phyloP scores from a whole-genome alignment of 208 protist genomes.

The Angomonas ambiguus region DNA sequence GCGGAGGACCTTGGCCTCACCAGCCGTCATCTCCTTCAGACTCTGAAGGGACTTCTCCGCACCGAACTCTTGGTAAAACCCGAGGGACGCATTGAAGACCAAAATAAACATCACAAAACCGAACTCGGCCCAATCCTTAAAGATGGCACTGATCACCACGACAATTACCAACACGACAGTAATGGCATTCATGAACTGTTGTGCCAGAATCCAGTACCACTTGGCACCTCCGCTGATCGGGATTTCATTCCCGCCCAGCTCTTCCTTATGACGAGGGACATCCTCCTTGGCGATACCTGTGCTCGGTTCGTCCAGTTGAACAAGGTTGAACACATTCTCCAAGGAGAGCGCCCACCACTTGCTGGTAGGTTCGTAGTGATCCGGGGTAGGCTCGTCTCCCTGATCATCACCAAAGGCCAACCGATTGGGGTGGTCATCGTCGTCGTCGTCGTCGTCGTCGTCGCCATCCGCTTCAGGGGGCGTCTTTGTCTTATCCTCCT shows the following conservation, averaged over 20 bases:
- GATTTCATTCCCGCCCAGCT: conserved; percentile 77
- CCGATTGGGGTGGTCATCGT: conserved; percentile 25
- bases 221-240: conserved; percentile 70
- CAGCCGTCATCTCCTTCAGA: conserved; percentile 84
- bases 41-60: conserved; percentile 79
- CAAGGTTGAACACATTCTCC: conserved; percentile 62
- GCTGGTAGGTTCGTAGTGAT: conserved; percentile 41
- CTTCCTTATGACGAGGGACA: conserved; percentile 43
- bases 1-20: conserved; percentile 88
- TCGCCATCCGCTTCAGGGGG: background rate
- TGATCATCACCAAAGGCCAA: conserved; percentile 44
- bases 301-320: conserved; percentile 56
- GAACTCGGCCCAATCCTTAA: conserved; percentile 86
- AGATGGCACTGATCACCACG: conserved; percentile 71
- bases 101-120: conserved; percentile 79
- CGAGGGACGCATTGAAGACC: conserved; percentile 79
- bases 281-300: conserved; percentile 42
- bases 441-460: conserved; percentile 8
- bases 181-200: conserved; percentile 86
- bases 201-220: conserved; percentile 53
- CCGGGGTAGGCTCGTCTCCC: conserved; percentile 48
- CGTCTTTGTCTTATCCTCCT: background rate
- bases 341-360: conserved; percentile 76
- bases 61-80: conserved; percentile 87
- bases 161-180: conserved; percentile 80